These are phyloP conservation scores for Lasiodiplodia gonubiensis DNA, from an alignment of 2,329 filamentous ascomycete species.

Conservation along the genomic window DNA sequence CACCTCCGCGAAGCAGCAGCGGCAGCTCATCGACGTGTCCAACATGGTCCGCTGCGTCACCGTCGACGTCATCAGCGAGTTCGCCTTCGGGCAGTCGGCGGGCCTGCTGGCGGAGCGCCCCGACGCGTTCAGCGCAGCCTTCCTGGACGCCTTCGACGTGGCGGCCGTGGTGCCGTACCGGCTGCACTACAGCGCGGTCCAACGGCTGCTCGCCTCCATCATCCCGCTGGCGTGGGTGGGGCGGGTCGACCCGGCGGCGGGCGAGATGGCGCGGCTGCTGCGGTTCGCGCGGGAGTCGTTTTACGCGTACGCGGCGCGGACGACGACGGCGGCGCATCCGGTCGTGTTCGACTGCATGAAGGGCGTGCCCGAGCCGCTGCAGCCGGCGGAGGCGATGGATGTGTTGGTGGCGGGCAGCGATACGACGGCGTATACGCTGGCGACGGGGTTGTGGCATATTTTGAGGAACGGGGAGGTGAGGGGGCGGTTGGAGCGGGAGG, in stretches of 20 bases:
- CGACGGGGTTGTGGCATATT: constrained; percentile 47
- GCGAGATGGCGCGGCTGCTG: background rate
- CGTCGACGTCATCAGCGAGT: constrained; percentile 34
- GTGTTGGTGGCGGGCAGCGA: constrained; percentile 43
- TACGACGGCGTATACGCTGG: constrained; percentile 45
- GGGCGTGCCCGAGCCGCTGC: background rate
- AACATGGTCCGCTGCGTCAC: constrained; percentile 30
- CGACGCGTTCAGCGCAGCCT: background rate
- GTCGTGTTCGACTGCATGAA: background rate
- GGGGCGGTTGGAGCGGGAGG: constrained; percentile 33
- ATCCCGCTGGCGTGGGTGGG: background rate
- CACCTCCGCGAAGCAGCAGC: constrained; percentile 11
- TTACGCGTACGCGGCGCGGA: background rate
- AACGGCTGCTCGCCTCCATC: background rate
- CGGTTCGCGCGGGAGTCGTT: background rate
- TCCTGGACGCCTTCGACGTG: background rate
- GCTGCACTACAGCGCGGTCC: background rate
- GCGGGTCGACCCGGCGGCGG: background rate
- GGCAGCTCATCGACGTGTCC: constrained; percentile 26
- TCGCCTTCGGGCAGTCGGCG: constrained; percentile 32
- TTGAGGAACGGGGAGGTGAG: constrained; percentile 37
- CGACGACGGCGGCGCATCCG: background rate
- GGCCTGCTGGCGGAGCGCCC: constrained; percentile 31
- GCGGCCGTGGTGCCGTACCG: background rate
- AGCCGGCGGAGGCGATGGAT: background rate